Evolutionary conservation across 2,329 filamentous ascomycete species (phyloP), one percentile per base, ranked within the genome.

Genomic region (Claviceps fusiformis): DNA sequence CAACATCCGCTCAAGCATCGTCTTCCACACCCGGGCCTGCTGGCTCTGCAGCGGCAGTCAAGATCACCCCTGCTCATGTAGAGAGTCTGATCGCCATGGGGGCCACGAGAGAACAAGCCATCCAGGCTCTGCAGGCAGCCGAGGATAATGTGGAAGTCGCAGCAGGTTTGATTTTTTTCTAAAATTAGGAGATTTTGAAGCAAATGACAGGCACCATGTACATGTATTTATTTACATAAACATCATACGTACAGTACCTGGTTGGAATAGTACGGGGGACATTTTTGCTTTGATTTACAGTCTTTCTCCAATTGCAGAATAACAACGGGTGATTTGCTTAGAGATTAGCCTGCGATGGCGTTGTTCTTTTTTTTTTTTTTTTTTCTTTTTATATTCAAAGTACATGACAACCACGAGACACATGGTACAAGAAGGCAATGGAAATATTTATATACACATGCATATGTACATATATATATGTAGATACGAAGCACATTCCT

Each of bases 111-210:
- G 79, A 86, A 58, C 80, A 89, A 61, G 92, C 91, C 0, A 77
- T 93, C 53, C 82, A 86, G 57, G 90, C 91, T 2, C 74, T 98
- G 53, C 82, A 90, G 63, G 88, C 89, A 35, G 87, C 88, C 17
- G 83, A 83, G 24, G 92, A 93, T 24, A 88, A 97, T 64, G 81
- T 96, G 8, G 89, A 97, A 90, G 58, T 60, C 13, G 59, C 57
- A 33, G 59, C 58, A 13, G 55, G 60, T 29, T 47, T 61, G 46
- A 61, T 61, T 11, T 61, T 59, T 19, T 58, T 60, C 44, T 59
- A 45, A 54, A 4, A 41, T 29, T 17, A 3, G 24, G 8, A 10
- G 8, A 37, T 10, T 37, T 37, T 10, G 11, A 37, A 37, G 7
- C 9, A 11, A 10, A 37, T 37, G 35, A 37, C 8, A 37, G 35